Evolutionary conservation across 768 basidiomycete genomes (phyloP), one percentile per base, ranked within the genome.

Genomic region (Agrocybe praecox): DNA sequence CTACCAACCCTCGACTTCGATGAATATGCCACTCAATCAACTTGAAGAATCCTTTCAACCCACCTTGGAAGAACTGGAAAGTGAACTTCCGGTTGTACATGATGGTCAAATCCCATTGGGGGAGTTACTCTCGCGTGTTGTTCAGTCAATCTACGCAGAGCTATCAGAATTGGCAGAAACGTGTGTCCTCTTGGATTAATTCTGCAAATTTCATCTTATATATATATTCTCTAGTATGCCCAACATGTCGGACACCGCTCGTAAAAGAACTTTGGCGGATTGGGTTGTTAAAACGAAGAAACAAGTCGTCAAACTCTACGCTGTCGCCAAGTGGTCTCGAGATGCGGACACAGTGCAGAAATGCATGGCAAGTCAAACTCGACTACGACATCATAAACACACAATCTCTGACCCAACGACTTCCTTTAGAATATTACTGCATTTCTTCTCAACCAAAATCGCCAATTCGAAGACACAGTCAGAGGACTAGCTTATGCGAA

Each of bases 241-340:
- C 44, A 87, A 88, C 66, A 90, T 89, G 88, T 91, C 90, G 14
- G 91, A 94, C 64, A 74, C 73, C 19, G 88, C 86, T 49, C 83
- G 93, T 50, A 95, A 95, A 65, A 85, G 90, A 33, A 85, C 82
- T 17, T 74, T 96, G 29, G 91, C 91, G 2, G 92, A 95, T 62
- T 96, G 90, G 84, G 92, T 94, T 0, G 89, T 94, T n/a, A 87
- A 88, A 69, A 91, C 83, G 6, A 91, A 96, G 72, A 90, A 94
- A 65, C 94, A 96, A 65, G 84, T 94, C 32, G 88, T 94, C 26
- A 95, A 95, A 70, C 73, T 96, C 14, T 92, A 93, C 65, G 94
- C 93, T 11, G 82, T 94, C 24, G 81, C 83, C 8, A 90, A 94
- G 64, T 97, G 94, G 94, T 82, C 90, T 34, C 80, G 90, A 58